These are phyloP conservation scores for barrel medic (Medicago truncatula) DNA, from an alignment of 306 rosid genomes.

Conservation along the genomic window MtrunA17r5.0-ANR NC_053048.1:30779501-30780000, in stretches of 20 bases:
- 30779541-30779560: neutral
- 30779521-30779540: conserved; percentile 19
- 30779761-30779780: conserved; percentile 53
- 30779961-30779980: neutral
- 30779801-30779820: conserved; percentile 86
- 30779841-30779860: conserved; percentile 60
- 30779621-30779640: neutral
- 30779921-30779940: neutral
- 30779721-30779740: conserved; percentile 70
- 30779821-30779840: conserved; percentile 76
- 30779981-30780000: conserved; percentile 45
- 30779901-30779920: neutral
- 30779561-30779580: neutral
- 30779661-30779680: no score
- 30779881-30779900: neutral
- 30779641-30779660: no score
- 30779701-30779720: conserved; percentile 58
- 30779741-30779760: conserved; percentile 82
- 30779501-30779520: neutral
- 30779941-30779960: neutral
- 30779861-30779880: conserved; percentile 62
- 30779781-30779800: conserved; percentile 61
- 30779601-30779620: neutral
- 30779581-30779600: neutral
- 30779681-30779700: no score